Evolutionary conservation across 2,329 filamentous ascomycete genomes (phyloP).

Genomic region (Microascus cirrosus): DNA sequence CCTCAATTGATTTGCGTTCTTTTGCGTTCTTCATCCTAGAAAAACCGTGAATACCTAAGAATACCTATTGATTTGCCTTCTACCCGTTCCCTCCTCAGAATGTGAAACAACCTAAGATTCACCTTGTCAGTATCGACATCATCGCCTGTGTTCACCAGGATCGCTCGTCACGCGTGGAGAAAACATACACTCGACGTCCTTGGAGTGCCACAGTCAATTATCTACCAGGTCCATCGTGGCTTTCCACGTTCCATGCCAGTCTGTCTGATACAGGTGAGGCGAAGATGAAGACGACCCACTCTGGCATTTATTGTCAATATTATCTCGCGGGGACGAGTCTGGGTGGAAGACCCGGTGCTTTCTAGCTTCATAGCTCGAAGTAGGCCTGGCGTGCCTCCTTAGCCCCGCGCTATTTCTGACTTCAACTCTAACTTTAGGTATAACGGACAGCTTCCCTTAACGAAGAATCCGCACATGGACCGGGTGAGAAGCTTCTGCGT

Average conservation of each 20-base stretch:
- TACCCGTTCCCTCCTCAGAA: neutral
- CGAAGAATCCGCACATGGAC: conserved; percentile 12
- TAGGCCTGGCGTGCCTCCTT: neutral
- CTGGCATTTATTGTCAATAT: neutral
- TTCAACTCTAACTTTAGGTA: neutral
- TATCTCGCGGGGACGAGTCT: neutral
- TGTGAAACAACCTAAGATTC: neutral
- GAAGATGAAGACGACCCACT: neutral
- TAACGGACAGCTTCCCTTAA: neutral
- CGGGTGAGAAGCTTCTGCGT: conserved; percentile 35
- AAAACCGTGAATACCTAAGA: neutral
- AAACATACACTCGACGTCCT: neutral
- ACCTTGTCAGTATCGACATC: neutral
- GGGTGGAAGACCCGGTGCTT: neutral
- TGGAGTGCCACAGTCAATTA: too few species aligned
- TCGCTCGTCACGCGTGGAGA: neutral
- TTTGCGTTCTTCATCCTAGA: neutral
- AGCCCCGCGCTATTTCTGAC: neutral
- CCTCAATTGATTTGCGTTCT: neutral
- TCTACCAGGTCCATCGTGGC: too few species aligned
- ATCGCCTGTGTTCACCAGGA: neutral
- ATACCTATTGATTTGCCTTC: neutral
- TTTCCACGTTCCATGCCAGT: neutral
- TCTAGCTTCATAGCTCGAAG: neutral
- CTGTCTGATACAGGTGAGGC: neutral